Evolutionary conservation across 805 yeast genomes (phyloP), one percentile per base, ranked within the genome.

Genomic region (Sugiyamaella americana): DNA sequence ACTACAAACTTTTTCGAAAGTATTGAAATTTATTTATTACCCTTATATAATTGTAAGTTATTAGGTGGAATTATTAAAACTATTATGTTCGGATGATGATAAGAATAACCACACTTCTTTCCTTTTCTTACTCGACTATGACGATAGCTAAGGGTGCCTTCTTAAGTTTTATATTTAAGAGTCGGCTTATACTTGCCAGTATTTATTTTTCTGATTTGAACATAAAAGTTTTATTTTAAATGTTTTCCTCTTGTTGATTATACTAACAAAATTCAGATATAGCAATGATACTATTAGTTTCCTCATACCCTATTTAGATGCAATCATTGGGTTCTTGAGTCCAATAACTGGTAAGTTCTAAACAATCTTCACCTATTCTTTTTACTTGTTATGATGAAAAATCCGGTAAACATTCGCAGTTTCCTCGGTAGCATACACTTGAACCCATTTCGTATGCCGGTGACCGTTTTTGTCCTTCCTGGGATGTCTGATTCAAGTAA

Each of bases 181-280:
- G 32, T 46, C 48, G 60, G 66, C 67, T 57, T 66, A 64, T 66
- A 65, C 70, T 65, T 61, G 70, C 70, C 70, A 65, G 70, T 65
- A 65, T 58, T 52, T 37, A 43, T 54, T 55, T 57, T 56, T 48
- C 60, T 57, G 60, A 57, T 49, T 37, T 48, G 42, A 36, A 44
- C 16, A n/a, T 13, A 6, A 5, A 11, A 18, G 10, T 17, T 35
- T 13, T 11, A 29, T 11, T n/a, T 29, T 29, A 11, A 29, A 29
- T 11, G 34, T 29, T 29, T 29, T 29, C 11, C 34, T 29, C 13
- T 11, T 11, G 34, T 11, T 29, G 13, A 29, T 29, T 29, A 11
- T 11, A 29, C 34, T 29, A 29, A 11, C 34, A 29, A 29, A n/a
- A 29, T n/a, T n/a, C 34, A 29, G 10, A 35, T 5, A 5, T 35